Conservation (phyloP, 2,329 filamentous ascomycete species). For the Berkeleyomyces rouxiae region DNA sequence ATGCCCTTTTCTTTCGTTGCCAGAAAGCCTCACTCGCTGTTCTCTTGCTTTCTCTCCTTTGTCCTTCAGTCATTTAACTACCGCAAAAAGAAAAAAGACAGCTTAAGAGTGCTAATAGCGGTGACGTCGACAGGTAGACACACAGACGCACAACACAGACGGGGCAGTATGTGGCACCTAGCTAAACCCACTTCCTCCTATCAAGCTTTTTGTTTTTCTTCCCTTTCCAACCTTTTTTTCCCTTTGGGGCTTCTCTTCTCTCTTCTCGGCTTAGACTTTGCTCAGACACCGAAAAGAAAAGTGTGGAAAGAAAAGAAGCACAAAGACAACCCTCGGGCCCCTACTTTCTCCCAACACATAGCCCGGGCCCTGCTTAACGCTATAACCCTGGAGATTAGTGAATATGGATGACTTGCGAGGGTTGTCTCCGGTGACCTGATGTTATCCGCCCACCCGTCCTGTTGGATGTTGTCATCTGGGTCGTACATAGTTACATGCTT, state of each 20-base stretch:
- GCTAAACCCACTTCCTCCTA: not conserved
- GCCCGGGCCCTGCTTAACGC: too few species aligned
- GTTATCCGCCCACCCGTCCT: too few species aligned
- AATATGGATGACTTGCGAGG: too few species aligned
- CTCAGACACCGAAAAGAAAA: not conserved
- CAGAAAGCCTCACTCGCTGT: not conserved
- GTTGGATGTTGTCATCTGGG: too few species aligned
- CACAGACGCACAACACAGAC: not conserved
- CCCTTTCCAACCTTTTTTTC: not conserved
- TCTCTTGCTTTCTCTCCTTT: not conserved
- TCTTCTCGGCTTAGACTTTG: not conserved
- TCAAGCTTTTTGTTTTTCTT: not conserved
- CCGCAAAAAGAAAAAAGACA: too few species aligned
- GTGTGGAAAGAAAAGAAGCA: not conserved
- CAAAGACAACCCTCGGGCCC: too few species aligned
- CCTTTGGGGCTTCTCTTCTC: not conserved
- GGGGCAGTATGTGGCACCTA: not conserved
- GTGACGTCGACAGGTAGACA: not conserved
- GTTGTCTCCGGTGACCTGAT: too few species aligned
- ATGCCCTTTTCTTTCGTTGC: not conserved
- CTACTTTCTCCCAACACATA: too few species aligned
- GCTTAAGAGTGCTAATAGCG: not conserved
- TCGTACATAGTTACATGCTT: too few species aligned
- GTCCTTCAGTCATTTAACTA: not conserved
- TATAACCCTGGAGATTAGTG: too few species aligned